A percentile compares a stretch with the other conserved stretches of the same genome.
Evolutionary conservation across 2,329 filamentous ascomycete genomes (phyloP).

Genomic region (Fusarium keratoplasticum): DNA sequence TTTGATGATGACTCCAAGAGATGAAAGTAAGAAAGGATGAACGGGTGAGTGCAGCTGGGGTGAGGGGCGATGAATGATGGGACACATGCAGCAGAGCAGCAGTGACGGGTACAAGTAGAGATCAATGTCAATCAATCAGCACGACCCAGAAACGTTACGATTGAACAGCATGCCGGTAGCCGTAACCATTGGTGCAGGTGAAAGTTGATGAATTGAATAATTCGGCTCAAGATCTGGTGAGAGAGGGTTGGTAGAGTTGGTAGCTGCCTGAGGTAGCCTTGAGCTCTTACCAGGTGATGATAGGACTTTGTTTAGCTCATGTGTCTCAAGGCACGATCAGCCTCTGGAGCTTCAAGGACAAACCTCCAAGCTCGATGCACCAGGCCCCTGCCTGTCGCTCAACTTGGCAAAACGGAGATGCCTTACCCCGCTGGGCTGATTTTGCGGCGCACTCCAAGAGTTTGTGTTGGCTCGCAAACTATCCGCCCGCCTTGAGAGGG

Average conservation of each 20-base stretch:
- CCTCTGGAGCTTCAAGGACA: not conserved
- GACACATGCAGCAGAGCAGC: not conserved
- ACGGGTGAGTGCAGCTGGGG: not conserved
- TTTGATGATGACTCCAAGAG: not conserved
- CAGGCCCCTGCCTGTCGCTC: not conserved
- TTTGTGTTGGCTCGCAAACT: not conserved
- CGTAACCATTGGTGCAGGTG: not conserved
- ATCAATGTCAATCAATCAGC: not conserved
- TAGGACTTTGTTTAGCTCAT: not conserved
- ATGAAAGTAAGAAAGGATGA: not conserved
- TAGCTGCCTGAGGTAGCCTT: not conserved
- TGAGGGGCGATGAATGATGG: not conserved
- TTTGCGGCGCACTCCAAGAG: not conserved
- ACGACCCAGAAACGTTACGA: not conserved
- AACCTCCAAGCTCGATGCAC: not conserved
- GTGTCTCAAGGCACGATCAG: not conserved
- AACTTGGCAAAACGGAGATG: not conserved
- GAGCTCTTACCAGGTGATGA: not conserved
- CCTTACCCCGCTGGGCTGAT: slow-evolving; percentile 4
- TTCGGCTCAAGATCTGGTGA: not conserved
- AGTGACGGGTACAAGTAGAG: not conserved
- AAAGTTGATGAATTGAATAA: not conserved
- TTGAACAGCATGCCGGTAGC: not conserved
- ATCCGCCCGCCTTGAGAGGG: not conserved
- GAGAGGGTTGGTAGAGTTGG: not conserved